Conservation (phyloP, 495 filamentous ascomycete genomes). For the Aspergillus sparsus region DNA sequence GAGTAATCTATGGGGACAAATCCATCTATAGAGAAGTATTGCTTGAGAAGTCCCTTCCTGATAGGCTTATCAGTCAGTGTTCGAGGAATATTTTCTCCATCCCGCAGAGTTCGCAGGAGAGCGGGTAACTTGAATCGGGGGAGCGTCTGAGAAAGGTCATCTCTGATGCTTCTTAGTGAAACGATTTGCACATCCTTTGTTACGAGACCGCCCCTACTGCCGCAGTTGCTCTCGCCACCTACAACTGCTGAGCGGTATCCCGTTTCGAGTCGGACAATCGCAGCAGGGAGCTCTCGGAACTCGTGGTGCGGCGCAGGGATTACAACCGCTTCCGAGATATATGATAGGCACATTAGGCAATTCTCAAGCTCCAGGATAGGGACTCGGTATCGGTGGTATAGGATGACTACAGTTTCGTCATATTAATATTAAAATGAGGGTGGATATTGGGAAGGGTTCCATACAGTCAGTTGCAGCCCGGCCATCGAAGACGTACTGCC, state of each 20-base stretch:
- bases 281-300: not conserved
- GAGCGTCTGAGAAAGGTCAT: not conserved
- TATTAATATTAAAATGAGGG: not conserved
- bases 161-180: not conserved
- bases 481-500: constrained; percentile 16
- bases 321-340: constrained; percentile 15
- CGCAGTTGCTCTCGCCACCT: too few species aligned
- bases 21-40: not conserved
- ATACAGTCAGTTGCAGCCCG: constrained; percentile 18
- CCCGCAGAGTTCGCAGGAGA: constrained; percentile 5
- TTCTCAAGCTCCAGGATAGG: constrained; percentile 18
- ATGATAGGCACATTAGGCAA: constrained; percentile 10
- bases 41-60: constrained; percentile 1
- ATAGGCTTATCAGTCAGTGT: constrained; percentile 1
- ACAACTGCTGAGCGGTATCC: constrained; percentile 1
- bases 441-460: not conserved
- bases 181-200: too few species aligned
- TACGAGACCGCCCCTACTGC: too few species aligned
- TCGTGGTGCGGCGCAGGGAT: constrained; percentile 11
- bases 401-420: not conserved
- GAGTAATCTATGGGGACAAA: not conserved
- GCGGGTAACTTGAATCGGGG: constrained; percentile 6
- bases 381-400: constrained; percentile 6
- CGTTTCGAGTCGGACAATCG: not conserved
- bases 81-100: constrained; percentile 5